Evolutionary conservation across 2,329 filamentous ascomycete species (phyloP).

Genomic region (Didymella sp.): DNA sequence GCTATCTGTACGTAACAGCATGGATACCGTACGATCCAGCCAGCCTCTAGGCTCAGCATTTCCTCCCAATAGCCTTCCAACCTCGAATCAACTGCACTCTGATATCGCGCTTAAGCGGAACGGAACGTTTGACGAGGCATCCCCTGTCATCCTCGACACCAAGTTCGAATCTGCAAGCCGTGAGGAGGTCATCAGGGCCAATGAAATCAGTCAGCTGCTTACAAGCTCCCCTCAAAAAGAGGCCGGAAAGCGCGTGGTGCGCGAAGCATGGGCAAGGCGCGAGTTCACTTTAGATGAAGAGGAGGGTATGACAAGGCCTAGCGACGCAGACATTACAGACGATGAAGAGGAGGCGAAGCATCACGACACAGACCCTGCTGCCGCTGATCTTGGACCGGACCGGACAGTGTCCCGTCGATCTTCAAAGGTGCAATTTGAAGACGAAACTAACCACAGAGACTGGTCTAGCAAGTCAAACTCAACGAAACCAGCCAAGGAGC

Average conservation of each 20-base stretch:
- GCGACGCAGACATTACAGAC: constrained; percentile 24
- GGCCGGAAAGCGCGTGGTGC: constrained; percentile 51
- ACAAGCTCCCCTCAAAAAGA: constrained; percentile 9
- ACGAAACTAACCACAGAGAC: constrained; percentile 73
- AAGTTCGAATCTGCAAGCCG: constrained; percentile 33
- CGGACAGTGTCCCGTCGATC: constrained; percentile 70
- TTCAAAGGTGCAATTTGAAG: constrained; percentile 79
- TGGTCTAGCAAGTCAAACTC: constrained; percentile 76
- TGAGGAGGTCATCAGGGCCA: constrained; percentile 24
- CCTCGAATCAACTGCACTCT: constrained; percentile 22
- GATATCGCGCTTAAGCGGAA: constrained; percentile 41
- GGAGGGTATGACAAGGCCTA: constrained; percentile 65
- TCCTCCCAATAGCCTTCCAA: constrained; percentile 46
- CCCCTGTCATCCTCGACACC: constrained; percentile 33
- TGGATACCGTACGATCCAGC: constrained; percentile 52
- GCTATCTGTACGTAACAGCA: constrained; percentile 65
- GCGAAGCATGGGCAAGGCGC: constrained; percentile 74
- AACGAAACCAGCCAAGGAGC: constrained; percentile 69
- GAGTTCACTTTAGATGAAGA: constrained; percentile 87
- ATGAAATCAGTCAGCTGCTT: constrained; percentile 19
- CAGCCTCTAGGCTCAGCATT: constrained; percentile 58
- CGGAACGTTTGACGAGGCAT: constrained; percentile 42
- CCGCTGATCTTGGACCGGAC: constrained; percentile 4
- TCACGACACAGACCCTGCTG: constrained; percentile 14
- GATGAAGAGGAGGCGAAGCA: constrained; percentile 11